Conservation (phyloP, 2,329 filamentous ascomycete species). For the Aspergillus chevalieri region DNA sequence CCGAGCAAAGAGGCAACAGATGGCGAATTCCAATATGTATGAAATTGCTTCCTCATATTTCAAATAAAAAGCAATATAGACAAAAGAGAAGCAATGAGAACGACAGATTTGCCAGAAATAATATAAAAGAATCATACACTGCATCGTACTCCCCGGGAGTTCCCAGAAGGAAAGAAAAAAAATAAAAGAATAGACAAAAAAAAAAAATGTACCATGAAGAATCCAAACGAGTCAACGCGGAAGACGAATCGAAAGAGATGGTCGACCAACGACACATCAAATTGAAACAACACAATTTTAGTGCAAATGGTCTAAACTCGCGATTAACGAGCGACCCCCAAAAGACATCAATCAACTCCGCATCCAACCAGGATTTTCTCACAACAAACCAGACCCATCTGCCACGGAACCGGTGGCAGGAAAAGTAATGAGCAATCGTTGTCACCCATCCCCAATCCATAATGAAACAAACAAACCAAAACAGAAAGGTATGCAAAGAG, state of each 20-base stretch:
- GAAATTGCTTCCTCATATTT: background rate
- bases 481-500: conserved; percentile 17
- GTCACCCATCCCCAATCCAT: conserved; percentile 29
- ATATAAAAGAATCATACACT: conserved; percentile 15
- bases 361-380: conserved; percentile 32
- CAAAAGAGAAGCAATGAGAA: conserved; percentile 12
- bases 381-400: conserved; percentile 24
- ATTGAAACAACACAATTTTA: conserved; percentile 18
- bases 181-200: conserved; percentile 4
- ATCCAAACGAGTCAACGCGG: conserved; percentile 23
- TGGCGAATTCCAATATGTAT: conserved; percentile 9
- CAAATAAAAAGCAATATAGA: conserved; percentile 7
- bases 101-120: conserved; percentile 9
- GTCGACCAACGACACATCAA: conserved; percentile 13
- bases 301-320: conserved; percentile 27
- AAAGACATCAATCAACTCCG: conserved; percentile 25
- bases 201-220: background rate
- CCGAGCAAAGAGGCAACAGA: background rate
- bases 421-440: conserved; percentile 23
- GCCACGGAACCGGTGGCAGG: conserved; percentile 22
- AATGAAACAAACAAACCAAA: conserved; percentile 19
- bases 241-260: conserved; percentile 14
- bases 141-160: conserved; percentile 18
- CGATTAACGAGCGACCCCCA: conserved; percentile 23
- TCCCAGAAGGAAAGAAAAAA: conserved; percentile 11